phyloP scores from a whole-genome alignment of 2,329 filamentous ascomycete genomes.

The Alternaria alternata region DNA sequence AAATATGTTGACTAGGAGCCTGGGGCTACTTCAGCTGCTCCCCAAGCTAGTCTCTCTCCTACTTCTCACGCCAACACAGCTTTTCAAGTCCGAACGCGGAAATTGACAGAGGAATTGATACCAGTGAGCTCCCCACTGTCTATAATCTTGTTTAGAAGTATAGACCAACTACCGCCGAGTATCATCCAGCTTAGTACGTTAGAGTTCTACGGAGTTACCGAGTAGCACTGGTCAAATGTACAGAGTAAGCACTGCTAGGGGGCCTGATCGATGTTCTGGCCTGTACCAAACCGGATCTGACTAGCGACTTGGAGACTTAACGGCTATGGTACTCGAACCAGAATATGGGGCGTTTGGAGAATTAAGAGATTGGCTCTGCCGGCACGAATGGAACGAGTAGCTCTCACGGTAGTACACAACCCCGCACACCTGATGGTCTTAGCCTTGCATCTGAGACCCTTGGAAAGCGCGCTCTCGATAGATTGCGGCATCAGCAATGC shows the following conservation, averaged over 20 bases:
- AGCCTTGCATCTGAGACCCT: neutral
- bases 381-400: neutral
- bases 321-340: neutral
- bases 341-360: neutral
- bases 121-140: neutral
- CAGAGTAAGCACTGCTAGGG: neutral
- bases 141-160: neutral
- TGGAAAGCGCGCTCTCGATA: neutral
- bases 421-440: neutral
- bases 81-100: neutral
- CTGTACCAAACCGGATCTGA: neutral
- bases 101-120: neutral
- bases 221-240: neutral
- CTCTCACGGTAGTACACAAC: neutral
- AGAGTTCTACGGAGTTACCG: too few relatives aligned
- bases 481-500: neutral
- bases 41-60: neutral
- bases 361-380: neutral
- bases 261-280: neutral
- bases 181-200: neutral
- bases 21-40: neutral
- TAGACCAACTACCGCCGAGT: neutral
- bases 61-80: neutral
- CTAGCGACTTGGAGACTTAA: neutral
- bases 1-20: neutral